These are phyloP conservation scores for Lyophyllum shimeji DNA, from an alignment of 768 basidiomycete genomes.

Conservation along the genomic window DNA sequence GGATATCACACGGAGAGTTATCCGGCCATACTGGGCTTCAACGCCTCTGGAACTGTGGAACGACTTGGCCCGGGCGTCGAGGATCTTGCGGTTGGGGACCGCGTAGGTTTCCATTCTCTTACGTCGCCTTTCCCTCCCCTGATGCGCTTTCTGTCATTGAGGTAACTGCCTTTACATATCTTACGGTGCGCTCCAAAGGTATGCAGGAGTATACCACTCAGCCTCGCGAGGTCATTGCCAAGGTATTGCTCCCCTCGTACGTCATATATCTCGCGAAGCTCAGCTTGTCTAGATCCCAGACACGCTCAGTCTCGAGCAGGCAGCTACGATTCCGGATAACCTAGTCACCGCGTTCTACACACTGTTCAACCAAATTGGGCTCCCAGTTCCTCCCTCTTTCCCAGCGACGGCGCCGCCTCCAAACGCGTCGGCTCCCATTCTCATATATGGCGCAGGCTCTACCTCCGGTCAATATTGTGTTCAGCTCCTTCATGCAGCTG, in stretches of 20 bases:
- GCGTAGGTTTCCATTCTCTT: conserved; percentile 22
- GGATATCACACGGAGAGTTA: conserved; percentile 24
- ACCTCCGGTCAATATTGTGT: conserved; percentile 35
- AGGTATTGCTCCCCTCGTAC: conserved; percentile 22
- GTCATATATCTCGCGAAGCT: neutral
- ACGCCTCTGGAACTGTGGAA: conserved; percentile 31
- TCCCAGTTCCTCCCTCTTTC: conserved; percentile 33
- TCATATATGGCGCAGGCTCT: conserved; percentile 42
- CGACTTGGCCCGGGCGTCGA: conserved; percentile 32
- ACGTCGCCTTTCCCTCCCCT: neutral
- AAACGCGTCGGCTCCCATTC: conserved; percentile 29
- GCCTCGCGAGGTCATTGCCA: conserved; percentile 23
- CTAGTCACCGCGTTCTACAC: conserved; percentile 39
- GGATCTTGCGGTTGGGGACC: conserved; percentile 33
- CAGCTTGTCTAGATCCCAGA: conserved; percentile 37
- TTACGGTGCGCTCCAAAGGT: conserved; percentile 10
- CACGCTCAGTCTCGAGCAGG: conserved; percentile 33
- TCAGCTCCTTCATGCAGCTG: conserved; percentile 35
- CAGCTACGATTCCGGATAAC: conserved; percentile 41
- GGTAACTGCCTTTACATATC: conserved; percentile 17
- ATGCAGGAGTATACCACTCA: conserved; percentile 22
- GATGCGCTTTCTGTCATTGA: neutral
- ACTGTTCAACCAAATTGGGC: conserved; percentile 32
- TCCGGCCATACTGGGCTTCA: conserved; percentile 36
- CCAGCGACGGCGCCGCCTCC: conserved; percentile 26